Percentiles rank a stretch among this genome's conserved stretches.
Evolutionary conservation across 208 protist genomes (phyloP).

Genomic region (Leptomonas pyrrhocoris): DNA sequence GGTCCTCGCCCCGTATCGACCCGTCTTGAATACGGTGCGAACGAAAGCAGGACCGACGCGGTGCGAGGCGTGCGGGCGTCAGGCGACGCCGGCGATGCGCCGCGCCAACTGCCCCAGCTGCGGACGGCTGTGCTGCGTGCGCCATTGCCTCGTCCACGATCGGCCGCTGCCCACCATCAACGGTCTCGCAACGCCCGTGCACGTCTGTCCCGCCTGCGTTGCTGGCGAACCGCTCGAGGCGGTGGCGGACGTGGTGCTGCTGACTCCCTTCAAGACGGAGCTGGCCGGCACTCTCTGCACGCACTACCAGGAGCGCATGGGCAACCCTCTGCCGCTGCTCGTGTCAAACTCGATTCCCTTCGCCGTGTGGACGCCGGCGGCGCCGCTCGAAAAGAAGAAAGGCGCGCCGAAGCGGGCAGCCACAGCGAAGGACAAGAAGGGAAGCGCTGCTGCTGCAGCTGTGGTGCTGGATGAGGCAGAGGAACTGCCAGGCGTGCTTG

Average conservation of each 20-base stretch:
- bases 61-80: slow-evolving; percentile 34
- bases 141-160: slow-evolving; percentile 50
- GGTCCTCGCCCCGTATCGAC: slow-evolving; percentile 48
- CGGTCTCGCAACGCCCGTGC: slow-evolving; percentile 17
- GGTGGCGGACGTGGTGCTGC: slow-evolving; percentile 73
- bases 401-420: background rate
- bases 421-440: background rate
- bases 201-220: slow-evolving; percentile 66
- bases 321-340: slow-evolving; percentile 52
- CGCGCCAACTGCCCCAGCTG: slow-evolving; percentile 76
- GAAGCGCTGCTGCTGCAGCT: background rate
- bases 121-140: slow-evolving; percentile 64
- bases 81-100: slow-evolving; percentile 39
- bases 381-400: slow-evolving; percentile 14
- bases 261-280: slow-evolving; percentile 69
- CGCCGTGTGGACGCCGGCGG: slow-evolving; percentile 27
- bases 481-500: slow-evolving; percentile 16
- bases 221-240: slow-evolving; percentile 59
- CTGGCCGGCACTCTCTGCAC: slow-evolving; percentile 56
- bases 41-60: slow-evolving; percentile 23
- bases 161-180: slow-evolving; percentile 65
- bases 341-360: slow-evolving; percentile 31
- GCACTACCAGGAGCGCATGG: slow-evolving; percentile 67
- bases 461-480: background rate
- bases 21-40: slow-evolving; percentile 30